phyloP scores from a whole-genome alignment of 495 filamentous ascomycete genomes.

The Clohesyomyces aquaticus region DNA sequence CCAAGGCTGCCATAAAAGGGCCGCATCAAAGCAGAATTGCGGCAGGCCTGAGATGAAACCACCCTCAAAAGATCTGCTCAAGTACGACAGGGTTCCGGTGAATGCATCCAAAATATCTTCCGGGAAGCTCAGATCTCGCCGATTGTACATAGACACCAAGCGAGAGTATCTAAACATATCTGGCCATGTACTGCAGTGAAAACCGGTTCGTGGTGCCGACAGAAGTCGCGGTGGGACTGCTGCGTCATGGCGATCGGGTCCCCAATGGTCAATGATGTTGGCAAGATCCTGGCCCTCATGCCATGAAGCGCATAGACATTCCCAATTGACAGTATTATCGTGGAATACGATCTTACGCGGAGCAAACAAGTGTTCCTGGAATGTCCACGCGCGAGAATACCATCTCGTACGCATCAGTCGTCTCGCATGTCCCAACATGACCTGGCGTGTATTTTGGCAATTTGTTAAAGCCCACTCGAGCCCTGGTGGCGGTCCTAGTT shows the following conservation, averaged over 20 bases:
- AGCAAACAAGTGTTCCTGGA: conserved; percentile 42
- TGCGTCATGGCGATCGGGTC: neutral
- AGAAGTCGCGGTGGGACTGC: neutral
- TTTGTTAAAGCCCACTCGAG: too few species aligned
- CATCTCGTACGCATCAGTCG: neutral
- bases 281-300: conserved; percentile 27
- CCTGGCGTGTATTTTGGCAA: too few species aligned
- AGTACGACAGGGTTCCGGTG: conserved; percentile 13
- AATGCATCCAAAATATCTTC: conserved; percentile 34
- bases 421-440: conserved; percentile 5
- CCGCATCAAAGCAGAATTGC: conserved; percentile 29
- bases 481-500: too few species aligned
- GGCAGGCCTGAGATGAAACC: conserved; percentile 32
- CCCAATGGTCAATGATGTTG: neutral
- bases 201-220: neutral
- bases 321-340: conserved; percentile 35
- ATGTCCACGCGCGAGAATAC: conserved; percentile 43
- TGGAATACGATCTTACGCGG: conserved; percentile 40
- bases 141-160: conserved; percentile 16
- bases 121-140: conserved; percentile 25
- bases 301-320: conserved; percentile 37
- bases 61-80: conserved; percentile 12
- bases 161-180: conserved; percentile 15
- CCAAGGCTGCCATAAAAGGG: conserved; percentile 32
- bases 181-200: neutral